These are phyloP conservation scores for Phyllosticta citriasiana DNA, from an alignment of 2,329 filamentous ascomycete genomes.

Conservation along the genomic window DNA sequence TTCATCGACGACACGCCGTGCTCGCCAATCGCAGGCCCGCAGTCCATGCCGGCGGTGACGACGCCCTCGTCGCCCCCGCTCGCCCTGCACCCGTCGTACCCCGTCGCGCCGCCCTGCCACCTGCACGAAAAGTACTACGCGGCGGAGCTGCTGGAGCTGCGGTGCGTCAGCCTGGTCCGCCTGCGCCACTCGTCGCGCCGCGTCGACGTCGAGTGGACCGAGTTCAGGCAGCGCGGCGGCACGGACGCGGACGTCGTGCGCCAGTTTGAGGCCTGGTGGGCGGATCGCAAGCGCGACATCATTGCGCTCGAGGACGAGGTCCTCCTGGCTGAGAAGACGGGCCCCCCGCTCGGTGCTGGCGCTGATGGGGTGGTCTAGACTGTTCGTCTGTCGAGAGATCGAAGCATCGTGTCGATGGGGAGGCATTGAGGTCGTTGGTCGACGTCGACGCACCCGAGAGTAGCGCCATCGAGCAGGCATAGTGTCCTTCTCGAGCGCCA, in stretches of 20 bases:
- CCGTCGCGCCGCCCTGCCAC: constrained; percentile 24
- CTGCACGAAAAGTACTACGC: constrained; percentile 24
- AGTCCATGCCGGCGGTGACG: neutral
- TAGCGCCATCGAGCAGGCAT: too few relatives aligned
- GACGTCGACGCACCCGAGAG: too few relatives aligned
- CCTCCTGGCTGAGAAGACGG: neutral
- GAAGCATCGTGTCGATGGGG: too few relatives aligned
- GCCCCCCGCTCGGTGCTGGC: neutral
- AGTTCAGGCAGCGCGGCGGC: constrained; percentile 10
- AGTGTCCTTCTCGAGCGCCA: too few relatives aligned
- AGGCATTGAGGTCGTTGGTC: too few relatives aligned
- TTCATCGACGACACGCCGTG: neutral
- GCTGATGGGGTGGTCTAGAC: neutral
- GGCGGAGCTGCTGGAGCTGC: constrained; percentile 29
- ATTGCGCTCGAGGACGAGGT: constrained; percentile 1
- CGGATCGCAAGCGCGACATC: neutral
- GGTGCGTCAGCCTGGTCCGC: constrained; percentile 31
- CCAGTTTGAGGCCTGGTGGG: constrained; percentile 9
- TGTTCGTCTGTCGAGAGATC: too few relatives aligned
- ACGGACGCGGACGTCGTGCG: neutral
- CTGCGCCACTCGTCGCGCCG: constrained; percentile 31
- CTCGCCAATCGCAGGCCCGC: neutral
- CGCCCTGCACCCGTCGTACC: neutral
- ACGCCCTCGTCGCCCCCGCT: neutral
- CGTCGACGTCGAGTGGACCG: constrained; percentile 25